Evolutionary conservation across 169 alveolate species (phyloP).

Genomic region (Plasmodium malariae): DNA sequence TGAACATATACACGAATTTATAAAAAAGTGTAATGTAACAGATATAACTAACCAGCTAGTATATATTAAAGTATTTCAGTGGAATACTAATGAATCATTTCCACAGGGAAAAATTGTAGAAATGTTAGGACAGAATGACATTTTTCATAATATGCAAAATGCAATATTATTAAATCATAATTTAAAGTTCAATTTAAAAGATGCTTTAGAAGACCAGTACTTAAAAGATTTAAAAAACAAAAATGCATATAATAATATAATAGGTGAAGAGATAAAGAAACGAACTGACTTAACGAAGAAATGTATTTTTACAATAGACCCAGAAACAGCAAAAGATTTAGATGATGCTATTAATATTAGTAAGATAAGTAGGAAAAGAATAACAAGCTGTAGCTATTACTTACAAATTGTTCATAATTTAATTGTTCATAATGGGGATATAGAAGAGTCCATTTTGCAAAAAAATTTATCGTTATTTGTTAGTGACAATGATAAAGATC

Average conservation of each 20-base stretch:
- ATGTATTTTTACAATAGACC: conserved; percentile 83
- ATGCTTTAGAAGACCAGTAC: conserved; percentile 59
- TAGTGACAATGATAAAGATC: conserved; percentile 46
- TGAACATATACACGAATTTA: conserved; percentile 34
- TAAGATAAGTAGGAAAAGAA: conserved; percentile 43
- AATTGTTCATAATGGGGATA: conserved; percentile 66
- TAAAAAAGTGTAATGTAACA: conserved; percentile 20
- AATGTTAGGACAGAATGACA: conserved; percentile 57
- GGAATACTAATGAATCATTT: conserved; percentile 25
- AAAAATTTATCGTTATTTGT: conserved; percentile 59
- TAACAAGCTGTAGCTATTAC: conserved; percentile 29
- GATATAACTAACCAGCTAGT: conserved; percentile 46
- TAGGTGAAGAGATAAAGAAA: conserved; percentile 53
- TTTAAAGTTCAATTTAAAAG: conserved; percentile 55
- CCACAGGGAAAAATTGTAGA: conserved; percentile 74
- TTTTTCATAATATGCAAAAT: conserved; percentile 74
- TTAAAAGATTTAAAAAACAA: conserved; percentile 40
- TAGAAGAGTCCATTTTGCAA: conserved; percentile 56
- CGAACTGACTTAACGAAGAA: conserved; percentile 52
- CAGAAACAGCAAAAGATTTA: conserved; percentile 85
- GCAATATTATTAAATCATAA: conserved; percentile 52
- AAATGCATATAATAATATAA: conserved; percentile 19
- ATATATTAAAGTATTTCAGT: conserved; percentile 47
- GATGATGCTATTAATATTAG: conserved; percentile 84
- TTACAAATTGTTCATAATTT: conserved; percentile 56